phyloP scores from a whole-genome alignment of 139 green algal species.

The Zygnema circumcarinatum region DNA sequence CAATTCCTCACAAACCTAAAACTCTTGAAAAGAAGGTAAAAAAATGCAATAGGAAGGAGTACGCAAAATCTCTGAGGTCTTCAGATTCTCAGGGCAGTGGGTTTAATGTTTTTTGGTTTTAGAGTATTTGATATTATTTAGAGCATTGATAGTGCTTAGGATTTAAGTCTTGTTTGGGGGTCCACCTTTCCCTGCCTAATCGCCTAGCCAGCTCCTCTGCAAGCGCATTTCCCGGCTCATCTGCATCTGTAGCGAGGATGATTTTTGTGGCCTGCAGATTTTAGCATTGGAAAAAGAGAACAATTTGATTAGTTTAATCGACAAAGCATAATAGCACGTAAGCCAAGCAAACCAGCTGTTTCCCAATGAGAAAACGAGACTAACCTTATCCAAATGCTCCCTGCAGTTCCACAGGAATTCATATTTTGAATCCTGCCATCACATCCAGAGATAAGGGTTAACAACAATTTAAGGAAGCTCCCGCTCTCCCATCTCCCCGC shows the following conservation, averaged over 20 bases:
- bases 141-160: too few species aligned
- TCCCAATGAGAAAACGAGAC: background rate
- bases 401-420: constrained; percentile 79
- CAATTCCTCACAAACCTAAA: too few species aligned
- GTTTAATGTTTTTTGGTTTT: too few species aligned
- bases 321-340: background rate
- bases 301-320: background rate
- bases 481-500: too few species aligned
- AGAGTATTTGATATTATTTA: too few species aligned
- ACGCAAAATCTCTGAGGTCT: too few species aligned
- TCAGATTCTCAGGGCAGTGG: too few species aligned
- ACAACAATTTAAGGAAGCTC: too few species aligned
- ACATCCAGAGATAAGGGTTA: background rate
- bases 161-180: too few species aligned
- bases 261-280: constrained; percentile 53
- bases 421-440: constrained; percentile 76
- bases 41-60: too few species aligned
- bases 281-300: background rate
- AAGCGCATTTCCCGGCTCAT: constrained; percentile 81
- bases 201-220: constrained; percentile 85
- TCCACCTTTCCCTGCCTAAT: constrained; percentile 71
- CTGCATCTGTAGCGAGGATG: constrained; percentile 82
- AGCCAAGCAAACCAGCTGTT: background rate
- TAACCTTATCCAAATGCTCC: constrained; percentile 59
- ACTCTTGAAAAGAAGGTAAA: too few species aligned